Base-by-base conservation (phyloP, 2,329 filamentous ascomycete genomes). In the Myriosclerotinia duriaeana region DNA sequence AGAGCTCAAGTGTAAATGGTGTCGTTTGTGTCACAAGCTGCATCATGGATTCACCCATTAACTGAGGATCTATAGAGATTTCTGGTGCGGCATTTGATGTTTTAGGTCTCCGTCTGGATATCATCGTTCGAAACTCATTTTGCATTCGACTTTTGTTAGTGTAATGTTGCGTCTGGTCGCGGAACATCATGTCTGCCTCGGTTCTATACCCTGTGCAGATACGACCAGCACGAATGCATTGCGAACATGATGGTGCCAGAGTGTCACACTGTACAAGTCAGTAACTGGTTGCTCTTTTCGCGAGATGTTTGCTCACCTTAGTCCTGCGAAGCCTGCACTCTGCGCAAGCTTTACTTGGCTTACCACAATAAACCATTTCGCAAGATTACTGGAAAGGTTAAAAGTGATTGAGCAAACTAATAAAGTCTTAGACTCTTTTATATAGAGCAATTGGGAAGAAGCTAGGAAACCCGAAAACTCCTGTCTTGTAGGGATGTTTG, bases 111-210 rank as follows among this genome's bases (percentile, higher is more conserved):
- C 11, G 26, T 46, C 40, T 44, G 5, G 54, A 53, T 26, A 53
- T 22, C 8, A 46, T 26, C 2, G 38, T 36, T 53, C 15, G 42
- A 34, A 26, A 20, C 2, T 67, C 48, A 46, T 67, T 54, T 66
- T 71, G 6, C 22, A 30, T 20, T 64, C 67, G 58, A 5, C 66
- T 62, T 54, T 67, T 71, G 0, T 56, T 69, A 38, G 50, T 64
- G n/a, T 71, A 64, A 30, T 59, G 59, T 53, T 68, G 58, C 67
- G 83, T 85, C 73, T 86, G 82, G 72, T 86, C 83, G 48, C 83
- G 81, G 70, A 86, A 85, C 81, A 85, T 84, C 69, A 85, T 79
- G 70, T 85, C 83, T 60, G 83, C 79, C 53, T 83, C 77, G 71
- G 85, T 84, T 67, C 83, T 77, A 71, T 86, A 86, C 67, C 84